Evolutionary conservation across 257 asterid species (phyloP).

Genomic region (Misopates orontium): DNA sequence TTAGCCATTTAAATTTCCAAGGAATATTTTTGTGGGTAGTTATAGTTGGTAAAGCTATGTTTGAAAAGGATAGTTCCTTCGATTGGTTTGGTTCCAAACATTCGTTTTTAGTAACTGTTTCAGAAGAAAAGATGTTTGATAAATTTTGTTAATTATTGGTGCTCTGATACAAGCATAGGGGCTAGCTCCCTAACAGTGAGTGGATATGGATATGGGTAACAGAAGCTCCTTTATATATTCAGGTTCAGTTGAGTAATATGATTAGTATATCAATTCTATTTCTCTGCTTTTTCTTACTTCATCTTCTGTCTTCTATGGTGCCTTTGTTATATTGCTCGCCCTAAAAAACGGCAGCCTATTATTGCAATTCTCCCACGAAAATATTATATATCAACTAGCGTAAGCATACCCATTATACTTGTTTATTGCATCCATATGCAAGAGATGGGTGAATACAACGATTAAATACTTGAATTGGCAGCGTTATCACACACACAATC

Average conservation of each 20-base stretch:
- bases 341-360: not conserved
- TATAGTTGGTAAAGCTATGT: not conserved
- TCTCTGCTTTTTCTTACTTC: too few relatives aligned
- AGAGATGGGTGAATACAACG: not conserved
- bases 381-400: constrained; percentile 1
- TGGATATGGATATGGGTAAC: too few relatives aligned
- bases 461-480: not conserved
- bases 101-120: not conserved
- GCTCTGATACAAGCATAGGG: not conserved
- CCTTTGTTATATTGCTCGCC: not conserved
- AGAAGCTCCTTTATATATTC: not conserved
- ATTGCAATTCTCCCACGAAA: not conserved
- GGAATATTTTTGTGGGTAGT: constrained; percentile 6
- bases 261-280: not conserved
- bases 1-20: not conserved
- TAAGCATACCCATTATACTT: constrained; percentile 16
- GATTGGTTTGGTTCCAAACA: too few relatives aligned
- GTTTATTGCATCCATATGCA: not conserved
- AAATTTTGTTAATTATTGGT: not conserved
- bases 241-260: not conserved
- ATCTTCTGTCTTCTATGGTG: too few relatives aligned
- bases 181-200: not conserved
- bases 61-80: not conserved
- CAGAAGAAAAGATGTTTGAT: not conserved
- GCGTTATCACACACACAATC: not conserved